phyloP scores from a whole-genome alignment of 2,329 filamentous ascomycete species.

The Byssochlamys sp. region DNA sequence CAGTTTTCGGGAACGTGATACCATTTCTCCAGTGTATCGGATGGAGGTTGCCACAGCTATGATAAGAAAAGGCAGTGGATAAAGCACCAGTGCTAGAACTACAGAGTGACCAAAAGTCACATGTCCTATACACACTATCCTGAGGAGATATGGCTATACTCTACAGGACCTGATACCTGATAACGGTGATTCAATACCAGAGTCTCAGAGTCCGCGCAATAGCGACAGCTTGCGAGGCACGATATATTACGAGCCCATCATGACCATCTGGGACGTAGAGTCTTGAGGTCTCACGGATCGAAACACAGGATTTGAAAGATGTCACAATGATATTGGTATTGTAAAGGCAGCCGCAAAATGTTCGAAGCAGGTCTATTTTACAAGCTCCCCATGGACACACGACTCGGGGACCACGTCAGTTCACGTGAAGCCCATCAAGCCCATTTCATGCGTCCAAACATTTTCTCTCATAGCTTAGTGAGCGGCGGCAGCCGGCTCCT shows the following conservation, averaged over 20 bases:
- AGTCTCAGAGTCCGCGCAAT: neutral
- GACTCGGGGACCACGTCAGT: slow-evolving; percentile 12
- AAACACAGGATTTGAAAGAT: slow-evolving; percentile 3
- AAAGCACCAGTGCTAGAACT: neutral
- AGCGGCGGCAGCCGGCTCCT: slow-evolving; percentile 38
- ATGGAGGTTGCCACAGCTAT: neutral
- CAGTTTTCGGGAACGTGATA: too few relatives aligned
- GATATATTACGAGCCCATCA: neutral
- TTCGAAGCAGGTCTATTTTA: slow-evolving; percentile 21
- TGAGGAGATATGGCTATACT: neutral
- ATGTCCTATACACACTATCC: neutral
- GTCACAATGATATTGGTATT: slow-evolving; percentile 1
- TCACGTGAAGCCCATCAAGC: slow-evolving; percentile 13
- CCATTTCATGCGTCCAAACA: slow-evolving; percentile 14
- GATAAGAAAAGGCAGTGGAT: neutral
- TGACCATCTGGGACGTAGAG: neutral
- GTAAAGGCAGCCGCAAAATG: slow-evolving; percentile 12
- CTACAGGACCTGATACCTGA: too few relatives aligned
- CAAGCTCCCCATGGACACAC: slow-evolving; percentile 17
- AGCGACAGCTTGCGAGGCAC: neutral
- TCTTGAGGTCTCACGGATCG: neutral
- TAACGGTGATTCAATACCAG: neutral
- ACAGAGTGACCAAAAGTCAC: neutral
- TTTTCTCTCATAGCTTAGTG: slow-evolving; percentile 30
- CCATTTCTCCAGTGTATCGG: neutral